Percentiles rank a stretch among this genome's conserved stretches.
Conservation (phyloP, 139 green algal genomes). For the Coelastrella sp. region DNA sequence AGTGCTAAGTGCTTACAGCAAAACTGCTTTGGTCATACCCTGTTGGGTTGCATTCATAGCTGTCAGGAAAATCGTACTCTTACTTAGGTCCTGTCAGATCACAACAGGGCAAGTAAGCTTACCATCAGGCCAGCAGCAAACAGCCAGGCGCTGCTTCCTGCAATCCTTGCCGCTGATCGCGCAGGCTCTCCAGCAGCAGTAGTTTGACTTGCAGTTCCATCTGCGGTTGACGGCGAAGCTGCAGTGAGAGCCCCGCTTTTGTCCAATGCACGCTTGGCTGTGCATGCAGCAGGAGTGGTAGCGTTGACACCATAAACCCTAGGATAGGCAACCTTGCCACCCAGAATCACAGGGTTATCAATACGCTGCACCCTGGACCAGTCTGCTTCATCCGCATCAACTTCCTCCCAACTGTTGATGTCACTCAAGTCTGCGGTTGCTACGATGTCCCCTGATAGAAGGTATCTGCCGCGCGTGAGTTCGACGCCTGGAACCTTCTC, state of each 20-base stretch:
- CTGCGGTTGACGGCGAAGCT: neutral
- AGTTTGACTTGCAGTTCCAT: neutral
- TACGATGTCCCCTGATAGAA: constrained; percentile 11
- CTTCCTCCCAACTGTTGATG: neutral
- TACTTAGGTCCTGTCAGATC: too few relatives aligned
- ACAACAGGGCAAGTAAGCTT: constrained; percentile 2
- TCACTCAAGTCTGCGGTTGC: constrained; percentile 34
- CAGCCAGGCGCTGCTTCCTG: neutral
- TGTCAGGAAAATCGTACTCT: too few relatives aligned
- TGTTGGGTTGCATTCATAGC: neutral
- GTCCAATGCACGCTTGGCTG: neutral
- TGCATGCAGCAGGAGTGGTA: neutral
- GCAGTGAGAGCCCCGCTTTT: neutral
- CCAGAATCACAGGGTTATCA: neutral
- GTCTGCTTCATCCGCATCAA: neutral
- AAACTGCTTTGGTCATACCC: neutral
- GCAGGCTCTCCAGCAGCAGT: too few relatives aligned
- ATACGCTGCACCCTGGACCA: neutral
- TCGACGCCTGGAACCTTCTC: constrained; percentile 4
- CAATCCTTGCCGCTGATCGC: neutral
- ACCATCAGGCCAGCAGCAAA: neutral
- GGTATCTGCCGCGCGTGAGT: neutral
- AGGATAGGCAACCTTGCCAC: neutral
- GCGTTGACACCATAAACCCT: constrained; percentile 19
- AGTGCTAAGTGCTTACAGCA: neutral